Percentiles rank a stretch among this genome's conserved stretches.
These are phyloP conservation scores for Linum trigynum DNA, from an alignment of 345 rosid genomes.

Conservation along the genomic window DNA sequence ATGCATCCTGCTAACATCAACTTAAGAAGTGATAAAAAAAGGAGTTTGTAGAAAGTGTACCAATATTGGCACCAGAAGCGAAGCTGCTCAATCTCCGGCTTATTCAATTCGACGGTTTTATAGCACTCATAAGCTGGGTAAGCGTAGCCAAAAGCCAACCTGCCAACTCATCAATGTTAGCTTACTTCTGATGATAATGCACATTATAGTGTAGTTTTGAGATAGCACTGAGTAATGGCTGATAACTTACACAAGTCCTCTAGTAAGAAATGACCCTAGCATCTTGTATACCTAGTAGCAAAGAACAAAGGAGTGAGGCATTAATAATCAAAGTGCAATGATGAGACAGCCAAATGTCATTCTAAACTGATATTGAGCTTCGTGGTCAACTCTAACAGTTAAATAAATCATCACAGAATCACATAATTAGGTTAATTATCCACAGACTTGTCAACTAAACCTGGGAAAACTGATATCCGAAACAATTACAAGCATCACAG, in stretches of 20 bases:
- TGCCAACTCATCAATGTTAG: constrained; percentile 14
- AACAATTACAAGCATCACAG: no score
- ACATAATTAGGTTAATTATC: neutral
- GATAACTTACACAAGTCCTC: constrained; percentile 27
- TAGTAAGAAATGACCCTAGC: constrained; percentile 38
- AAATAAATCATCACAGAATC: no score
- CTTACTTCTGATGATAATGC: neutral
- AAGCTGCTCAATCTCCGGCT: constrained; percentile 42
- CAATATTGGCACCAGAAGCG: constrained; percentile 85
- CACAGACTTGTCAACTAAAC: neutral
- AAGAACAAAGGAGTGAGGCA: neutral
- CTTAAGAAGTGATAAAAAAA: neutral
- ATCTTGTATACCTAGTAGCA: constrained; percentile 3
- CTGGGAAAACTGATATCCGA: no score
- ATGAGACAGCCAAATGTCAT: neutral
- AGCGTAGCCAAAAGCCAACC: constrained; percentile 63
- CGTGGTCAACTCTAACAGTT: neutral
- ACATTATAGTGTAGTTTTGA: neutral
- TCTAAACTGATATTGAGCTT: neutral
- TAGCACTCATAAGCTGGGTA: constrained; percentile 79
- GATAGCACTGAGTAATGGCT: neutral
- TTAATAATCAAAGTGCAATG: neutral
- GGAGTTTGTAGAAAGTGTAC: constrained; percentile 20
- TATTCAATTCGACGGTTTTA: constrained; percentile 51
- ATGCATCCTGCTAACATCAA: neutral